Conservation (phyloP, 2,329 filamentous ascomycete species). For the Sporothrix dimorphospora region DNA sequence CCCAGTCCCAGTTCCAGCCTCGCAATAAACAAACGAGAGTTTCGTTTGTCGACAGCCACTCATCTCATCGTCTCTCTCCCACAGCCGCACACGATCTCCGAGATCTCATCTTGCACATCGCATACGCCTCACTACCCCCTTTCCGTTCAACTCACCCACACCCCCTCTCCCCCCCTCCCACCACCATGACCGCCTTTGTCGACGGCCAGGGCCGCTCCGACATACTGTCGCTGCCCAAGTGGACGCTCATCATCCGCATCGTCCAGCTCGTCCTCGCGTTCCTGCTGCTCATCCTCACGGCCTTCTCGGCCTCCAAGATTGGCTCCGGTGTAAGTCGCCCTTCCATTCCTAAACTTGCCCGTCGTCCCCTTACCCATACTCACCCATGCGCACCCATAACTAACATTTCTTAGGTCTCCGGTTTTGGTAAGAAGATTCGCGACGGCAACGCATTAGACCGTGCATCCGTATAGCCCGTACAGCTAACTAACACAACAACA, state of each 20-base stretch:
- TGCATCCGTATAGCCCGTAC: no score
- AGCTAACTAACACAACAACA: neutral
- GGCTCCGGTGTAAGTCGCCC: slow-evolving; percentile 27
- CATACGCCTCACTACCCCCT: neutral
- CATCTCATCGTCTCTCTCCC: neutral
- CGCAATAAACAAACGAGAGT: neutral
- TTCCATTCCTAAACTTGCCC: no score
- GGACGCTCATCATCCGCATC: slow-evolving; percentile 32
- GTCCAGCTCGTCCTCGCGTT: slow-evolving; percentile 32
- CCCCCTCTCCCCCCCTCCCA: neutral
- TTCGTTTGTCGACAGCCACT: neutral
- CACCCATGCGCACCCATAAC: no score
- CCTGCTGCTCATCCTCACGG: slow-evolving; percentile 31
- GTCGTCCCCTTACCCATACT: neutral
- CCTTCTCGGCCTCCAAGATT: slow-evolving; percentile 31
- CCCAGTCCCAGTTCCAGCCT: neutral
- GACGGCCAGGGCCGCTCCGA: slow-evolving; percentile 33
- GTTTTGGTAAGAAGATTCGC: slow-evolving; percentile 22
- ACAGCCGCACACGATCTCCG: neutral
- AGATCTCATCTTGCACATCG: neutral
- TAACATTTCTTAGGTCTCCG: slow-evolving; percentile 23
- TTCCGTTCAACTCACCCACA: neutral
- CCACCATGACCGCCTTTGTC: slow-evolving; percentile 24
- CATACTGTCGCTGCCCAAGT: slow-evolving; percentile 33
- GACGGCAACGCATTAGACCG: neutral